phyloP scores from a whole-genome alignment of 371 early-diverging fungal species.

The Syncephalis plumigaleata region DNA sequence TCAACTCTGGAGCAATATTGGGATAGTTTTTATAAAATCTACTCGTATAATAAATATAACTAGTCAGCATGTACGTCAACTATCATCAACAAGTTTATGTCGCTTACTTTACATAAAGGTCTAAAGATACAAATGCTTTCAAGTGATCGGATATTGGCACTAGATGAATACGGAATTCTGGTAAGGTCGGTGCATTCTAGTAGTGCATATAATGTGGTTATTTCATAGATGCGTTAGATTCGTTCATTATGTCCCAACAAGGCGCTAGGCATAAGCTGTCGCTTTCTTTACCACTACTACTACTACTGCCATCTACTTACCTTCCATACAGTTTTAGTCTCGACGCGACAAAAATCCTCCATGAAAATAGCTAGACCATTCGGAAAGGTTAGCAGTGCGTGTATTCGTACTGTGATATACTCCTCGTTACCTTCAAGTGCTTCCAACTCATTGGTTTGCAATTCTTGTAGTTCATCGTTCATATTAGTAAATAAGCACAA shows the following conservation, averaged over 20 bases:
- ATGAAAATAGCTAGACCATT: slow-evolving; percentile 28
- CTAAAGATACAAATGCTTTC: slow-evolving; percentile 29
- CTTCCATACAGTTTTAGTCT: slow-evolving; percentile 53
- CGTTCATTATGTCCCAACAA: background rate
- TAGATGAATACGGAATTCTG: slow-evolving; percentile 48
- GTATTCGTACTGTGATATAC: background rate
- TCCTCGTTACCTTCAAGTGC: slow-evolving; percentile 34
- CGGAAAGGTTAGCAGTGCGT: background rate
- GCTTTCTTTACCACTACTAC: no score
- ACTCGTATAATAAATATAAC: background rate
- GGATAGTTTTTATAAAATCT: slow-evolving; percentile 54
- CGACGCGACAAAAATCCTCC: slow-evolving; percentile 48
- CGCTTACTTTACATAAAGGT: slow-evolving; percentile 37
- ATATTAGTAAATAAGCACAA: no score
- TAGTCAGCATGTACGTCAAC: background rate
- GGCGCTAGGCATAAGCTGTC: no score
- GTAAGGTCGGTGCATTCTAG: slow-evolving; percentile 30
- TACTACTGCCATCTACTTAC: slow-evolving; percentile 14
- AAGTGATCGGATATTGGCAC: slow-evolving; percentile 27
- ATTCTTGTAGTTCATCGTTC: slow-evolving; percentile 22
- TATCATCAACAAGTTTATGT: background rate
- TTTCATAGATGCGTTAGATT: background rate
- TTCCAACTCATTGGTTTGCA: slow-evolving; percentile 57
- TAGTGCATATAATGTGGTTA: background rate
- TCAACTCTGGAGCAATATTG: slow-evolving; percentile 38